Evolutionary conservation across 108 stramenopile genomes (phyloP).

Genomic region (Skeletonema menzelii): DNA sequence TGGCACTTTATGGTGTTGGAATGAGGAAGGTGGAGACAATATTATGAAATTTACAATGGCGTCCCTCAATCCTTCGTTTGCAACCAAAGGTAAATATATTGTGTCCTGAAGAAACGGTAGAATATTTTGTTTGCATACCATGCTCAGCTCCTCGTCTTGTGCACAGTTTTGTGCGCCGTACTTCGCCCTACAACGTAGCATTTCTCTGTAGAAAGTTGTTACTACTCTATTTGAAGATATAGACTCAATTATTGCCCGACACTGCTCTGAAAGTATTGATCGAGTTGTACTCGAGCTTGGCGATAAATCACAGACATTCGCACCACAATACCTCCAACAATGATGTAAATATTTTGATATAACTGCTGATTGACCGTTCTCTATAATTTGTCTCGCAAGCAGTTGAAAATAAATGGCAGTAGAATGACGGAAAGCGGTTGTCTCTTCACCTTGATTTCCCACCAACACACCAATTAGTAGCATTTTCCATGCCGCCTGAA

Average conservation of each 20-base stretch:
- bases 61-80: conserved; percentile 31
- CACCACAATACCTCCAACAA: conserved; percentile 9
- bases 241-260: conserved; percentile 18
- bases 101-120: conserved; percentile 25
- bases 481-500: conserved; percentile 30
- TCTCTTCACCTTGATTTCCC: neutral
- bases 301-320: neutral
- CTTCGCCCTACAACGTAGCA: conserved; percentile 18
- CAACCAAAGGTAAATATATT: conserved; percentile 9
- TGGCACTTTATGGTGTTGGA: conserved; percentile 9
- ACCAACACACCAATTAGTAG: conserved; percentile 14
- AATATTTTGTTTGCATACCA: conserved; percentile 18
- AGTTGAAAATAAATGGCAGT: conserved; percentile 14
- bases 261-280: conserved; percentile 32
- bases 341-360: conserved; percentile 12
- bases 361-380: conserved; percentile 14
- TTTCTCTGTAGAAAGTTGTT: conserved; percentile 20
- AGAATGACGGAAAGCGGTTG: neutral
- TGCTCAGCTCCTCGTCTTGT: conserved; percentile 5
- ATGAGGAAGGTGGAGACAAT: conserved; percentile 40
- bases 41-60: conserved; percentile 31
- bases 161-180: neutral
- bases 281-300: conserved; percentile 5
- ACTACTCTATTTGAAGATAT: conserved; percentile 33
- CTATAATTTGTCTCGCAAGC: conserved; percentile 18